Evolutionary conservation across 129 eudicot genomes (phyloP).

Genomic region (Deinandra increscens): DNA sequence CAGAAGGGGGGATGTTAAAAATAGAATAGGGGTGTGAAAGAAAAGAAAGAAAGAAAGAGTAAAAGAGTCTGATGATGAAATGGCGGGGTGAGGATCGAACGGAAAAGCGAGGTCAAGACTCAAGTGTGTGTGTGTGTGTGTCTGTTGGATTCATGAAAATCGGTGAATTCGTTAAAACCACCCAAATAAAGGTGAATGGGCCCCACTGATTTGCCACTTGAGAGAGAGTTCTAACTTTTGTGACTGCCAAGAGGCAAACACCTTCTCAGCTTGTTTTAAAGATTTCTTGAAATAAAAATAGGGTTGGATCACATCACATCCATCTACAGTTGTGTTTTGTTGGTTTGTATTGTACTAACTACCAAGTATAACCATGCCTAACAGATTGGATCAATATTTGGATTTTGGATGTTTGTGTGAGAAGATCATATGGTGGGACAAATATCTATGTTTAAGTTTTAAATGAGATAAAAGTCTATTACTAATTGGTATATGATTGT

Average conservation of each 20-base stretch:
- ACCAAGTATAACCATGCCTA: not conserved
- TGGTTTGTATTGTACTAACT: no score
- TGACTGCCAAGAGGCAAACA: conserved; percentile 42
- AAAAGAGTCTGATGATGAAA: conserved; percentile 3
- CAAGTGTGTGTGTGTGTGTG: conserved; percentile 14
- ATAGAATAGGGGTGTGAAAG: conserved; percentile 25
- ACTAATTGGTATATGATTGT: no score
- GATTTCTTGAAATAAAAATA: conserved; percentile 7
- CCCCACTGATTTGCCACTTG: conserved; percentile 27
- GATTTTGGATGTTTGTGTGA: conserved; percentile 15
- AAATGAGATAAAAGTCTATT: no score
- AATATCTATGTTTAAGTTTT: not conserved
- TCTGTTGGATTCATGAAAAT: conserved; percentile 28
- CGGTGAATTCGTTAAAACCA: conserved; percentile 40
- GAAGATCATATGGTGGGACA: not conserved
- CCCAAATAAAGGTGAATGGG: conserved; percentile 23
- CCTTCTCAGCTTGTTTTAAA: conserved; percentile 19
- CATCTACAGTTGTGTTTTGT: conserved; percentile 23
- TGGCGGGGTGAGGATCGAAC: conserved; percentile 22
- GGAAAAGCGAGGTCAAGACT: conserved; percentile 22
- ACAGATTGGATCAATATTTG: conserved; percentile 4
- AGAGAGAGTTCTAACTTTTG: conserved; percentile 21
- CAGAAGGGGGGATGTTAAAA: conserved; percentile 23
- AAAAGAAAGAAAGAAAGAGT: no score
- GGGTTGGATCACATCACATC: conserved; percentile 30